Evolutionary conservation across 495 filamentous ascomycete species (phyloP).

Genomic region (Podospora comata): DNA sequence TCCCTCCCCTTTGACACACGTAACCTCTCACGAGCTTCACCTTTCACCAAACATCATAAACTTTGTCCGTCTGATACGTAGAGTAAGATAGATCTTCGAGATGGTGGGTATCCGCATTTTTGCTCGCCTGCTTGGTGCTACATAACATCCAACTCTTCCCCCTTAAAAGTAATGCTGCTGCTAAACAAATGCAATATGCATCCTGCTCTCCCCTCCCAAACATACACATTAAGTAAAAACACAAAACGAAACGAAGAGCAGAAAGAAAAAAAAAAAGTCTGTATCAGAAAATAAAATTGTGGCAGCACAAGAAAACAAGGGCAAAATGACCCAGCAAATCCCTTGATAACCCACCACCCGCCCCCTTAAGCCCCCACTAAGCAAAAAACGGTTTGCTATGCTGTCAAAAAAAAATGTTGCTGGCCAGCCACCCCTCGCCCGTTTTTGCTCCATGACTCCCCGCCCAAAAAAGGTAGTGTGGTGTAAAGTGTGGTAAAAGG

Average conservation of each 20-base stretch:
- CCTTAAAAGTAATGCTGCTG: not conserved
- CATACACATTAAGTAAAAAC: not conserved
- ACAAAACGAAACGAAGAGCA: not conserved
- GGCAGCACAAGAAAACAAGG: not conserved
- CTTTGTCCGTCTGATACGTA: not conserved
- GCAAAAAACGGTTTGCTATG: not conserved
- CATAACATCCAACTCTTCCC: not conserved
- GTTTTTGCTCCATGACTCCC: not conserved
- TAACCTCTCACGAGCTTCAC: not conserved
- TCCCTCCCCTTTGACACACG: not conserved
- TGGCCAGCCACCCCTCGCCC: not conserved
- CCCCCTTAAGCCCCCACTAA: not conserved
- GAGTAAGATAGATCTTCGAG: not conserved
- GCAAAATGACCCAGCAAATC: not conserved
- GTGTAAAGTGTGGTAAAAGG: not conserved
- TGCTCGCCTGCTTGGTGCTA: not conserved
- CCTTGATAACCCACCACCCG: too few relatives aligned
- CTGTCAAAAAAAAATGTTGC: not conserved
- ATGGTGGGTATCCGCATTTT: conserved; percentile 5
- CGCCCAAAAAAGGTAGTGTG: too few relatives aligned
- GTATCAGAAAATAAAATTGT: not conserved
- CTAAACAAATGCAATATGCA: not conserved
- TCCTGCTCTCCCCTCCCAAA: not conserved
- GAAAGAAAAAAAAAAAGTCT: not conserved
- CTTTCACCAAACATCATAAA: not conserved